A percentile compares a stretch with the other conserved stretches of the same genome.
Evolutionary conservation across 2,329 filamentous ascomycete genomes (phyloP).

Genomic region (Aspergillaceae sp.): DNA sequence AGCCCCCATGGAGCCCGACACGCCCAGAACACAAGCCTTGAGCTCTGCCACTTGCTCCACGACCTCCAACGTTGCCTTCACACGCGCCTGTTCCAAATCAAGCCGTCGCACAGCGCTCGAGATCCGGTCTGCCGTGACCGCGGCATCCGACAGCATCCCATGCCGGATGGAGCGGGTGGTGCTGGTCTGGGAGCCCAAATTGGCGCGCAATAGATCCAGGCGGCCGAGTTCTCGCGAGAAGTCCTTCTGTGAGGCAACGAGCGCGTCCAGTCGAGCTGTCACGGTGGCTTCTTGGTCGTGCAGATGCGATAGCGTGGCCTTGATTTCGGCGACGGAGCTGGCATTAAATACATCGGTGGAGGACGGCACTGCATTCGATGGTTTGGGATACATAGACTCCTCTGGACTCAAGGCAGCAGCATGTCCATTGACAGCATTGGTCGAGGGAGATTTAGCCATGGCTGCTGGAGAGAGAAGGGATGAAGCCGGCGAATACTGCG

Average conservation of each 20-base stretch:
- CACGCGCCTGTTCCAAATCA: conserved; percentile 82
- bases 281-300: conserved; percentile 67
- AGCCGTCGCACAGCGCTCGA: conserved; percentile 79
- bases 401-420: conserved; percentile 1
- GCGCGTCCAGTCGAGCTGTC: conserved; percentile 62
- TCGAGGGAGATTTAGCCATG: too few relatives aligned
- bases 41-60: conserved; percentile 96
- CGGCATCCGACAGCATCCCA: conserved; percentile 81
- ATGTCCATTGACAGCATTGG: conserved; percentile 19
- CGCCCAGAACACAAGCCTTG: conserved; percentile 90
- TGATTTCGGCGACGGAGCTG: conserved; percentile 68
- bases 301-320: conserved; percentile 64
- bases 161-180: conserved; percentile 75
- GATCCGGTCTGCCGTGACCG: conserved; percentile 74
- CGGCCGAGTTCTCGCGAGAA: conserved; percentile 78
- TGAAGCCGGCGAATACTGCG: neutral
- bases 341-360: conserved; percentile 54
- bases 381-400: neutral
- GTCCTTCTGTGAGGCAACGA: conserved; percentile 76
- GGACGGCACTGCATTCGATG: conserved; percentile 1
- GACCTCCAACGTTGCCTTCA: conserved; percentile 81
- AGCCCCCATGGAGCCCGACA: conserved; percentile 92
- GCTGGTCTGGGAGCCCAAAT: conserved; percentile 77
- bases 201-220: conserved; percentile 79
- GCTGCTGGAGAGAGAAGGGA: neutral